Evolutionary conservation across 1,139 yeast genomes (phyloP).

Genomic region (Nadsonia starkeyi-henricii): DNA sequence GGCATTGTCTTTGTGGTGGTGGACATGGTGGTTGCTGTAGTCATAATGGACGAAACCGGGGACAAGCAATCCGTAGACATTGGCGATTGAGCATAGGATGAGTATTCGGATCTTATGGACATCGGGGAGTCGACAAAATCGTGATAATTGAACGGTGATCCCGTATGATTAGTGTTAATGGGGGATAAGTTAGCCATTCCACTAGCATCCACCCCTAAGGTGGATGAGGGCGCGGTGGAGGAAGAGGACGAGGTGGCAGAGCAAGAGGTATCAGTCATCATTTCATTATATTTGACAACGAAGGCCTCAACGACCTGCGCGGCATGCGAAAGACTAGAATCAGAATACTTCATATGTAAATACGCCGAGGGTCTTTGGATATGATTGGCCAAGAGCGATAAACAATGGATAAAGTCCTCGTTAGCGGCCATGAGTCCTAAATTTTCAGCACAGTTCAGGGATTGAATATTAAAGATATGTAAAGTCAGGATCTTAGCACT

Average conservation of each 20-base stretch:
- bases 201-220: too few species aligned
- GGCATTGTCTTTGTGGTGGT: too few species aligned
- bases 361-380: constrained; percentile 24
- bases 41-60: too few species aligned
- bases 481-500: constrained; percentile 58
- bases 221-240: background rate
- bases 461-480: constrained; percentile 35
- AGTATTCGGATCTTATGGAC: too few species aligned
- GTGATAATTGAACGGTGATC: too few species aligned
- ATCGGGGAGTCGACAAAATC: too few species aligned
- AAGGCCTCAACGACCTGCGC: constrained; percentile 19
- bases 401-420: constrained; percentile 13
- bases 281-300: constrained; percentile 7
- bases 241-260: background rate
- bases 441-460: background rate
- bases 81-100: too few species aligned
- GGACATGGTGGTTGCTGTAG: too few species aligned
- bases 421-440: background rate
- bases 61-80: too few species aligned
- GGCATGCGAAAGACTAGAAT: constrained; percentile 17
- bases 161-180: too few species aligned
- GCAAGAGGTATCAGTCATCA: background rate
- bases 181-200: too few species aligned
- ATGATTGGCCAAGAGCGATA: constrained; percentile 22
- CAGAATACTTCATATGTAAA: constrained; percentile 26